Evolutionary conservation across 257 asterid genomes (phyloP).

Genomic region (Verbena officinalis): DNA sequence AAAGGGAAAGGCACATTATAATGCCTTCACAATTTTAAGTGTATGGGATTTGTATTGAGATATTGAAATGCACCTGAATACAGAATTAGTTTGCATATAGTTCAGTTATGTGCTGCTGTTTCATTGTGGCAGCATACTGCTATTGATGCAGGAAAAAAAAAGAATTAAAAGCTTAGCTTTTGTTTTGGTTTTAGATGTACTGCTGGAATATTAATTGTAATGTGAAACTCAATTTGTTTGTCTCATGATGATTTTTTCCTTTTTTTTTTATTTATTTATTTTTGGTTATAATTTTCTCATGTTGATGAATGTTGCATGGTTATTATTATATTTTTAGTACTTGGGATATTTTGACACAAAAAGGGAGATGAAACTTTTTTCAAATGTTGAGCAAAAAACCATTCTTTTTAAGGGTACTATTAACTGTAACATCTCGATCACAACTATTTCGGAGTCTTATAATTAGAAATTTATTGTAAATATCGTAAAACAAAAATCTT

Average conservation of each 20-base stretch:
- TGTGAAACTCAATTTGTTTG: conserved; percentile 21
- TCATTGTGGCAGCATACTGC: conserved; percentile 28
- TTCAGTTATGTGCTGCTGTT: conserved; percentile 10
- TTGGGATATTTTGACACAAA: no score
- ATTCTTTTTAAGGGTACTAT: no score
- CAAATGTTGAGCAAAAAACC: no score
- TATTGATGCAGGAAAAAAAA: conserved; percentile 24
- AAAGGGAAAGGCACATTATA: conserved; percentile 12
- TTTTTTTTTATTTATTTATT: no score
- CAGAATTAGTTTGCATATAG: conserved; percentile 28
- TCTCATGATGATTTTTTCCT: conserved; percentile 25
- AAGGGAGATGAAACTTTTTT: no score
- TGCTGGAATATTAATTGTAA: conserved; percentile 24
- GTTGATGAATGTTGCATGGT: conserved; percentile 2
- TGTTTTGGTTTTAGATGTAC: conserved; percentile 1
- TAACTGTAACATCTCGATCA: no score
- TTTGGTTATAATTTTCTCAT: no score
- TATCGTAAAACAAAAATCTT: no score
- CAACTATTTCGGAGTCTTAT: no score
- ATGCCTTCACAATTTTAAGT: conserved; percentile 26
- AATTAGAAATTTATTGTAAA: no score
- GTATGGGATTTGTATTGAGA: conserved; percentile 45
- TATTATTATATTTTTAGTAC: conserved; percentile 8
- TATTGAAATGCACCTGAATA: conserved; percentile 35
- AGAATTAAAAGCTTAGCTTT: conserved; percentile 3